Evolutionary conservation across 495 filamentous ascomycete genomes (phyloP), one percentile per base, ranked within the genome.

Genomic region (Xylona heveae): DNA sequence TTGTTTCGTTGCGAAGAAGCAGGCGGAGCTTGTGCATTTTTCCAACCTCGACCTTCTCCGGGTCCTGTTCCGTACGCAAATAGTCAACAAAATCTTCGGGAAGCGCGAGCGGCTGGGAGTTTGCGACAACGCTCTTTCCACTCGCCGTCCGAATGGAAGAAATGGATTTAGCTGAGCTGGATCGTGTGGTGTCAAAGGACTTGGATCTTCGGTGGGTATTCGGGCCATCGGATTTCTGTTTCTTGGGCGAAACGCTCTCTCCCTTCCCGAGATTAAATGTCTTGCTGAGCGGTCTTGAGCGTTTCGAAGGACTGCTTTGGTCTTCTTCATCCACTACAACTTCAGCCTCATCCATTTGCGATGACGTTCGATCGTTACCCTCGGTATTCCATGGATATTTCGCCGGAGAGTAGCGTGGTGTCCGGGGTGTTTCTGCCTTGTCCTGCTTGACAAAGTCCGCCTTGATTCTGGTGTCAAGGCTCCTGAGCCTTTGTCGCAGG

Each of bases 371-470:
- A 18, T 41, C 40, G 3, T 10, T 24, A 14, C 31, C 24, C 2
- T 36, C 40, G 5, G 28, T 27, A 14, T 20, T 24, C 15, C 25
- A 14, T 33, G 3, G 19, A 7, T n/a, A 22, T 33, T 6, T 14
- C 17, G 10, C 5, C 13, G 16, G 5, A 12, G 30, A 2, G 23
- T 5, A 13, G 5, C 3, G 14, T 26, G 18, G 24, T 24, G 38
- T n/a, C 35, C 38, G 25, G 21, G n/a, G 6, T 4, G 26, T n/a
- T 40, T 78, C 74, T 0, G 70, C 67, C 53, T 71, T 76, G 44
- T 93, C 77, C 44, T 92, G 81, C 38, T 74, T 68, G 43, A 95
- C 80, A 40, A 97, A 92, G 38, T 97, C 83, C 39, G 75, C 75
- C 53, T 97, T 97, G 52, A 97, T 81, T 18, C 75, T 78, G 34